Percentiles rank a stretch among this genome's conserved stretches.
Conservation (phyloP, 352 stramenopile species). For the Plasmopara viticola region DNA sequence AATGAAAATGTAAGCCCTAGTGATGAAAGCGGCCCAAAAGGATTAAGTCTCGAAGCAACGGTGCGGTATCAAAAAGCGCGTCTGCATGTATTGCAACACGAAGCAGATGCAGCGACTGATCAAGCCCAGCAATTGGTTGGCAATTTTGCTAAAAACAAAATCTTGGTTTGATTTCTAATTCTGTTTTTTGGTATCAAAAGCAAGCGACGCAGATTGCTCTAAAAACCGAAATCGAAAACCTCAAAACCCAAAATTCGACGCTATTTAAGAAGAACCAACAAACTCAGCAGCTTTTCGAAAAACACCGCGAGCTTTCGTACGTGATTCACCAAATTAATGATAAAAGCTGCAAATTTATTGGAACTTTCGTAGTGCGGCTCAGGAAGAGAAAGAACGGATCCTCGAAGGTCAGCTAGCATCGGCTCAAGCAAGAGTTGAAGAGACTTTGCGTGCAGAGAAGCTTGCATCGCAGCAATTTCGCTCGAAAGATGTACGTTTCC, state of each 20-base stretch:
- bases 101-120: constrained; percentile 36
- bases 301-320: constrained; percentile 69
- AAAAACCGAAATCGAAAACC: constrained; percentile 38
- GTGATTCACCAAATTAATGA: background rate
- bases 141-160: background rate
- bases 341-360: background rate
- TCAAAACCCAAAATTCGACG: constrained; percentile 39
- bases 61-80: constrained; percentile 71
- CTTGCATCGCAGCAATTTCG: constrained; percentile 59
- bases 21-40: constrained; percentile 21
- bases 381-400: constrained; percentile 68
- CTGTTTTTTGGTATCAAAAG: constrained; percentile 17
- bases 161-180: background rate
- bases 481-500: constrained; percentile 50
- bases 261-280: constrained; percentile 59
- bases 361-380: constrained; percentile 34
- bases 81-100: constrained; percentile 64
- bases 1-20: background rate
- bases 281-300: constrained; percentile 62
- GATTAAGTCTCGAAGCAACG: constrained; percentile 51
- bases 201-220: constrained; percentile 28
- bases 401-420: constrained; percentile 56
- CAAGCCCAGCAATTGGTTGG: constrained; percentile 46
- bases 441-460: constrained; percentile 55
- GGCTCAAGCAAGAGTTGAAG: constrained; percentile 41